Conservation (phyloP, 2,329 filamentous ascomycete genomes). For the Drechslerella dactyloides region DNA sequence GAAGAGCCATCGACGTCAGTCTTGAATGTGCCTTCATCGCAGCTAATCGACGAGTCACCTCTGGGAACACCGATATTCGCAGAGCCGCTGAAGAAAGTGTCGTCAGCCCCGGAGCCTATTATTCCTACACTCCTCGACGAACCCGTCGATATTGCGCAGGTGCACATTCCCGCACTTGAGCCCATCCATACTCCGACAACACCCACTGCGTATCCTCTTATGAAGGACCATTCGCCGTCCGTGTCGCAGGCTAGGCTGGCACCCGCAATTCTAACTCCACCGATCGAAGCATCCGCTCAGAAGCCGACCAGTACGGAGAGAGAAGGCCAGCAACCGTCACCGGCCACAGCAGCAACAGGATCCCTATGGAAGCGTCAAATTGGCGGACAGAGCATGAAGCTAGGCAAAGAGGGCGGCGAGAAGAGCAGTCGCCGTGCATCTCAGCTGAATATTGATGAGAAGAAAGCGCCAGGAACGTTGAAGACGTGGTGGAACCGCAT, state of each 20-base stretch:
- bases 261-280: neutral
- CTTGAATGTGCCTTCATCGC: neutral
- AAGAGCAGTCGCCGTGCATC: neutral
- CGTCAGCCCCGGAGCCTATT: neutral
- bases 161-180: neutral
- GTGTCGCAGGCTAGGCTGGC: neutral
- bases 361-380: neutral
- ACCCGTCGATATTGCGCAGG: neutral
- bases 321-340: neutral
- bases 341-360: neutral
- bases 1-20: too few relatives aligned
- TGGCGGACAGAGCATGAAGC: neutral
- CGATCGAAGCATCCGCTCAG: neutral
- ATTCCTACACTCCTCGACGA: neutral
- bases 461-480: slow-evolving; percentile 13
- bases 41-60: neutral
- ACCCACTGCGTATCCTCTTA: neutral
- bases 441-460: slow-evolving; percentile 6
- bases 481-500: slow-evolving; percentile 30
- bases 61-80: neutral
- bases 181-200: neutral
- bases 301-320: neutral
- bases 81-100: neutral
- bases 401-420: neutral
- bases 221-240: neutral